phyloP scores from a whole-genome alignment of 2,329 filamentous ascomycete species.

The Aspergillus sp. region DNA sequence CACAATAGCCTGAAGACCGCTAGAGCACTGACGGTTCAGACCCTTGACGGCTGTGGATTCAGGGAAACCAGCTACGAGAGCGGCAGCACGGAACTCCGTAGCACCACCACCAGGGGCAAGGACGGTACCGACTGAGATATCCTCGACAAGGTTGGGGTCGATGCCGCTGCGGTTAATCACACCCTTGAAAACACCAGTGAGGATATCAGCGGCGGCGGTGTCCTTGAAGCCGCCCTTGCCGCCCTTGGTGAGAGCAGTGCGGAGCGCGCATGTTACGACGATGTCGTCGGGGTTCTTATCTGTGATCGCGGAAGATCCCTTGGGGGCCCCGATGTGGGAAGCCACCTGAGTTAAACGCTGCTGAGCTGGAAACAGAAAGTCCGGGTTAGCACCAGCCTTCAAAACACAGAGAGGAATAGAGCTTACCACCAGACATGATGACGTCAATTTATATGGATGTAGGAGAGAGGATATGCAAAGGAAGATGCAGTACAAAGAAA shows the following conservation, averaged over 20 bases:
- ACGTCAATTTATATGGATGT: conserved; percentile 18
- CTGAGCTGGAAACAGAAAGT: conserved; percentile 44
- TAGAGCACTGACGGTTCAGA: conserved; percentile 92
- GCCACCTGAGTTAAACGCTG: conserved; percentile 60
- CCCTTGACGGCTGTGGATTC: conserved; percentile 79
- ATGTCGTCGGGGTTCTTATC: conserved; percentile 64
- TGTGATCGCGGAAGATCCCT: conserved; percentile 36
- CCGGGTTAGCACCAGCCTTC: not conserved
- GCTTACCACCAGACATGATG: conserved; percentile 46
- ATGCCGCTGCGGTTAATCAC: conserved; percentile 83
- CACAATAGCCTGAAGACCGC: conserved; percentile 85
- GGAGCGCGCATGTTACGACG: conserved; percentile 88
- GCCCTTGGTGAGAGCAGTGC: conserved; percentile 88
- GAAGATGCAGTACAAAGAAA: conserved; percentile 1
- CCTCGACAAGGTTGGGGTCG: conserved; percentile 83
- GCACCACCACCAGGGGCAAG: conserved; percentile 90
- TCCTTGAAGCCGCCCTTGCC: conserved; percentile 96
- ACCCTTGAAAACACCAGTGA: conserved; percentile 78
- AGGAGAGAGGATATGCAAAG: conserved; percentile 1
- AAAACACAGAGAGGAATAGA: not conserved
- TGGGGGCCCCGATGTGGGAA: conserved; percentile 50
- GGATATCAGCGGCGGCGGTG: conserved; percentile 80
- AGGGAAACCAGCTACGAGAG: conserved; percentile 87
- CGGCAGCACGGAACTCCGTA: conserved; percentile 93
- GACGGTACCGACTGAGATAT: conserved; percentile 88